These are phyloP conservation scores for Cardamine occulta DNA, from an alignment of 345 rosid genomes.

Conservation along the genomic window DNA sequence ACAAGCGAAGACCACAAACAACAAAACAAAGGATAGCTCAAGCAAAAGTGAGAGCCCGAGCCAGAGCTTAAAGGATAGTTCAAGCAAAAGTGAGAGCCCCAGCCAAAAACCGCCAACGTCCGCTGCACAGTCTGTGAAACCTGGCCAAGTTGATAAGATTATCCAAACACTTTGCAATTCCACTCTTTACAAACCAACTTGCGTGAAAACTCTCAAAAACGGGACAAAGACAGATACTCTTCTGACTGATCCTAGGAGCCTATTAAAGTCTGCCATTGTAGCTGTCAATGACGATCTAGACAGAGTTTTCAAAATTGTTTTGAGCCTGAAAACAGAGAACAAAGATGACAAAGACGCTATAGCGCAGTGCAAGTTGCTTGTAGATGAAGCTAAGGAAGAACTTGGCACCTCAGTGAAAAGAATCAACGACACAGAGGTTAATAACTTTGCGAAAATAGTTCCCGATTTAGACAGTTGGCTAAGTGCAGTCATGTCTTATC, in stretches of 20 bases:
- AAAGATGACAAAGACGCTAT: slow-evolving; percentile 59
- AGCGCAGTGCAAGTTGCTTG: slow-evolving; percentile 62
- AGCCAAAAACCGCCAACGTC: slow-evolving; percentile 29
- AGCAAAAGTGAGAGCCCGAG: slow-evolving; percentile 14
- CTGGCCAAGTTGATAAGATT: slow-evolving; percentile 42
- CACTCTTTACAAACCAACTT: slow-evolving; percentile 56
- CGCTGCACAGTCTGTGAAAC: slow-evolving; percentile 27
- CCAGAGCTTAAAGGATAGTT: slow-evolving; percentile 3
- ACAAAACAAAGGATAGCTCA: slow-evolving; percentile 8
- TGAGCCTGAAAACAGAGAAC: slow-evolving; percentile 43
- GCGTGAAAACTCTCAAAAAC: slow-evolving; percentile 53
- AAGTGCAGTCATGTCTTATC: slow-evolving; percentile 84
- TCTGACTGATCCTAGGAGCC: slow-evolving; percentile 48
- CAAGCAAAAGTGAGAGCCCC: slow-evolving; percentile 16
- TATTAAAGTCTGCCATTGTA: slow-evolving; percentile 57
- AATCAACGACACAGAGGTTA: slow-evolving; percentile 40
- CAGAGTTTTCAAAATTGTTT: slow-evolving; percentile 46
- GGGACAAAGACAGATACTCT: slow-evolving; percentile 36
- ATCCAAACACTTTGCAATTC: slow-evolving; percentile 55
- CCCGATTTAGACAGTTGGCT: slow-evolving; percentile 66
- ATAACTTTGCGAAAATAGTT: slow-evolving; percentile 28
- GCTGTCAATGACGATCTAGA: slow-evolving; percentile 51
- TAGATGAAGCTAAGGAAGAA: slow-evolving; percentile 64
- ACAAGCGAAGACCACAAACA: slow-evolving; percentile 32
- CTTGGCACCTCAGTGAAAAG: slow-evolving; percentile 39